Evolutionary conservation across 129 eudicot genomes (phyloP).

Genomic region (Tagetes erecta): DNA sequence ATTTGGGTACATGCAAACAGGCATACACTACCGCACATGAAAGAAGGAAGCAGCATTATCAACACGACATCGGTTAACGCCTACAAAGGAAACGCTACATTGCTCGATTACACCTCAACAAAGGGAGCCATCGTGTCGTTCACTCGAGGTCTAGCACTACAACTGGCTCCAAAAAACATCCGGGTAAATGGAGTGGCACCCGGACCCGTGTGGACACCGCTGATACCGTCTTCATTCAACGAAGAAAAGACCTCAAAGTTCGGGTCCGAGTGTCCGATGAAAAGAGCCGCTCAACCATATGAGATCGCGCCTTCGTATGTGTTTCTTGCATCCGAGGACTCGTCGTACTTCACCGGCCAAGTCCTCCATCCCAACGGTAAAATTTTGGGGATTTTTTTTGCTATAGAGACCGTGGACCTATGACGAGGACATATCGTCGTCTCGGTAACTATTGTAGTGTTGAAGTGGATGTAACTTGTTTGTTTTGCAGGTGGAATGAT

Average conservation of each 20-base stretch:
- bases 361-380: constrained; percentile 87
- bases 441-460: neutral
- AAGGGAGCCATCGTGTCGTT: constrained; percentile 91
- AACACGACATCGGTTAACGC: constrained; percentile 28
- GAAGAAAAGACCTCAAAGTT: constrained; percentile 56
- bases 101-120: constrained; percentile 17
- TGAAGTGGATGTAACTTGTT: neutral
- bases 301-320: constrained; percentile 79
- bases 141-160: constrained; percentile 74
- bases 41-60: constrained; percentile 22
- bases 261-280: constrained; percentile 71
- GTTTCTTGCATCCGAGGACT: constrained; percentile 66
- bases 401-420: too few relatives aligned
- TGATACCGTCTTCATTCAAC: constrained; percentile 71
- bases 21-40: constrained; percentile 27
- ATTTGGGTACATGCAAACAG: neutral
- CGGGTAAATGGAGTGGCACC: constrained; percentile 95
- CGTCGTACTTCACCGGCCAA: constrained; percentile 85
- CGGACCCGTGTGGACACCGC: constrained; percentile 91
- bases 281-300: constrained; percentile 76
- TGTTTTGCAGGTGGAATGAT: constrained; percentile 51
- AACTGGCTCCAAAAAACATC: constrained; percentile 60
- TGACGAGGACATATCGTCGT: too few relatives aligned
- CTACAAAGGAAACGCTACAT: constrained; percentile 7
- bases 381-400: neutral